These are phyloP conservation scores for Xylaria scruposa DNA, from an alignment of 495 filamentous ascomycete species.

Conservation along the genomic window DNA sequence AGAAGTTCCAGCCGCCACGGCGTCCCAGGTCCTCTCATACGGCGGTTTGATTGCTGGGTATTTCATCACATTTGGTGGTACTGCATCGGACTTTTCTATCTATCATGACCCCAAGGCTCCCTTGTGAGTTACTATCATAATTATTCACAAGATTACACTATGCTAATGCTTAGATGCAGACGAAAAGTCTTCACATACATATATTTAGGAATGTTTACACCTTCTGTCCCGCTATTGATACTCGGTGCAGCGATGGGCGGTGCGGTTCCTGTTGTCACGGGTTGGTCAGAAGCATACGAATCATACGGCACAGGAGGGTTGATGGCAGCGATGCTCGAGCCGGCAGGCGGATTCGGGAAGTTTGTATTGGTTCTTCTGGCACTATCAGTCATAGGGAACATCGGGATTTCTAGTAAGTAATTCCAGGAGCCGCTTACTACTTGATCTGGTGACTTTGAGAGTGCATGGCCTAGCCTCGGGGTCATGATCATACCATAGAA, in stretches of 20 bases:
- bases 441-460: neutral
- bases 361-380: slow-evolving; percentile 58
- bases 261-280: slow-evolving; percentile 43
- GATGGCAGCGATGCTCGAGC: slow-evolving; percentile 55
- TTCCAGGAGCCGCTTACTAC: slow-evolving; percentile 7
- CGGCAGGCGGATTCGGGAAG: slow-evolving; percentile 58
- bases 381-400: slow-evolving; percentile 57
- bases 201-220: slow-evolving; percentile 53
- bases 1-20: slow-evolving; percentile 36
- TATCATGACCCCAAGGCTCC: slow-evolving; percentile 50
- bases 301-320: slow-evolving; percentile 56
- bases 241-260: slow-evolving; percentile 61
- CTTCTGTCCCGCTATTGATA: slow-evolving; percentile 56
- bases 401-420: slow-evolving; percentile 42
- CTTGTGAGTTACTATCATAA: slow-evolving; percentile 35
- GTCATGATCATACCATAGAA: neutral
- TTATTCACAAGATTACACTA: neutral
- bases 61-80: slow-evolving; percentile 52
- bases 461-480: no score
- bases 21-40: slow-evolving; percentile 40
- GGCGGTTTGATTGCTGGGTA: slow-evolving; percentile 51
- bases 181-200: slow-evolving; percentile 48
- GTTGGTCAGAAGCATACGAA: slow-evolving; percentile 50
- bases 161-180: slow-evolving; percentile 24
- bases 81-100: slow-evolving; percentile 49